Percentiles rank a stretch among this genome's conserved stretches.
phyloP scores from a whole-genome alignment of 371 early-diverging fungal species.

The Lichtheimia corymbifera region DNA sequence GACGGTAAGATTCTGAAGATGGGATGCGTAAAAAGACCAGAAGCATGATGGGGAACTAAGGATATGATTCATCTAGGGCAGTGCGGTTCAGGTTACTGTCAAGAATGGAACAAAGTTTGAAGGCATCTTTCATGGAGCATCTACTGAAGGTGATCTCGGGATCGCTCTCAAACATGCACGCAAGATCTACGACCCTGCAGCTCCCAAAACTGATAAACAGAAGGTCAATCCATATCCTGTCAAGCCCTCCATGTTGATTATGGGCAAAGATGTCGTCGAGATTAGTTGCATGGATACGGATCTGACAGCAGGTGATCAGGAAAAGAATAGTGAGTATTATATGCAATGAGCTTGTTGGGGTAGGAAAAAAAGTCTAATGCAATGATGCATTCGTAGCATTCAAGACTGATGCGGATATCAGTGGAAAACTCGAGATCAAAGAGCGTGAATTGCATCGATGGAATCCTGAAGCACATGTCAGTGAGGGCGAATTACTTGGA shows the following conservation, averaged over 20 bases:
- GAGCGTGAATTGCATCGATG: slow-evolving; percentile 89
- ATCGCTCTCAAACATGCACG: slow-evolving; percentile 74
- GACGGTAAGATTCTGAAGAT: slow-evolving; percentile 54
- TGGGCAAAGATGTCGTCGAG: slow-evolving; percentile 70
- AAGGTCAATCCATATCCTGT: slow-evolving; percentile 52
- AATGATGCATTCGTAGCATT: slow-evolving; percentile 50
- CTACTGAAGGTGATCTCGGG: slow-evolving; percentile 74
- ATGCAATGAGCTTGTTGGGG: too few species aligned
- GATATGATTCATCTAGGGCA: slow-evolving; percentile 59
- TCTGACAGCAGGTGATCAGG: slow-evolving; percentile 47
- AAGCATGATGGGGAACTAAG: background rate
- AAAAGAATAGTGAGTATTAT: slow-evolving; percentile 50
- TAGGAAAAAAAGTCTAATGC: background rate
- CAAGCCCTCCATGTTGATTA: slow-evolving; percentile 60
- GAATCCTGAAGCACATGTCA: slow-evolving; percentile 70
- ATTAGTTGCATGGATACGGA: slow-evolving; percentile 62
- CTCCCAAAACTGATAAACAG: slow-evolving; percentile 28
- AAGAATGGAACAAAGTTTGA: slow-evolving; percentile 69
- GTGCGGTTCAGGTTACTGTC: slow-evolving; percentile 67
- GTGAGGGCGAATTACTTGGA: slow-evolving; percentile 23
- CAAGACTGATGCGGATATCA: slow-evolving; percentile 91
- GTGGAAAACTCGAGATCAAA: slow-evolving; percentile 61
- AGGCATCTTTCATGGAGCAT: slow-evolving; percentile 79
- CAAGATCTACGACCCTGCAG: slow-evolving; percentile 34
- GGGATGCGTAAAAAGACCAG: background rate